phyloP scores from a whole-genome alignment of 192 early-diverging fungal genomes.

The Podila clonocystis region DNA sequence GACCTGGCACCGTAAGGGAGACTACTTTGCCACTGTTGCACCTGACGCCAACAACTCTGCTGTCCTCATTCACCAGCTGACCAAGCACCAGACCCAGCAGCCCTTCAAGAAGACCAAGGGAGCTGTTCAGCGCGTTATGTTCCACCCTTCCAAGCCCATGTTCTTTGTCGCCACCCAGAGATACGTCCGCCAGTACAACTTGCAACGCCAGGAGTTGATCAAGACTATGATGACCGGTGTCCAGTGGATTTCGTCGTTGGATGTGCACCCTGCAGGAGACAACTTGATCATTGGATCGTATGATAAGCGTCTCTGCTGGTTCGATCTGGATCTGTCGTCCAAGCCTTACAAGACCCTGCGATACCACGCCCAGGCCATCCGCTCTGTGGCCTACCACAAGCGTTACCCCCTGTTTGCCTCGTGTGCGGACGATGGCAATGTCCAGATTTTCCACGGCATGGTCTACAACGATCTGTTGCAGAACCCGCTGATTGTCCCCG shows the following conservation, averaged over 20 bases:
- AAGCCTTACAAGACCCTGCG: conserved; percentile 94
- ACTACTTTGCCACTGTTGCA: conserved; percentile 91
- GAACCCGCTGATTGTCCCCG: conserved; percentile 98
- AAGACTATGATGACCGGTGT: conserved; percentile 87
- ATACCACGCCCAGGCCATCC: conserved; percentile 90
- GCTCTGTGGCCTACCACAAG: conserved; percentile 87
- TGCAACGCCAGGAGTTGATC: conserved; percentile 85
- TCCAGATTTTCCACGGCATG: conserved; percentile 98
- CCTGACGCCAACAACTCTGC: conserved; percentile 78
- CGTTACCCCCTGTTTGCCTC: conserved; percentile 95
- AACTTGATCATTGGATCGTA: conserved; percentile 96
- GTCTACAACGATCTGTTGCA: conserved; percentile 96
- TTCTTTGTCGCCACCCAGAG: conserved; percentile 97
- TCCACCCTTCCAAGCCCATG: conserved; percentile 93
- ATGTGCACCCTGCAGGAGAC: conserved; percentile 95
- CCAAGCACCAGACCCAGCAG: conserved; percentile 86
- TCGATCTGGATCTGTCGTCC: conserved; percentile 92
- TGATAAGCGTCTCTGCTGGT: conserved; percentile 97
- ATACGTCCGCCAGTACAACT: conserved; percentile 93
- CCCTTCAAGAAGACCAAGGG: conserved; percentile 94
- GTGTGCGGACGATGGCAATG: conserved; percentile 89
- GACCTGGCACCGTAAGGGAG: conserved; percentile 96
- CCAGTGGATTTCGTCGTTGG: conserved; percentile 96
- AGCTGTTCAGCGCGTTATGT: conserved; percentile 84
- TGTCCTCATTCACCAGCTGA: conserved; percentile 94